phyloP scores from a whole-genome alignment of 805 yeast species.

The Ogataea paraovalis region DNA sequence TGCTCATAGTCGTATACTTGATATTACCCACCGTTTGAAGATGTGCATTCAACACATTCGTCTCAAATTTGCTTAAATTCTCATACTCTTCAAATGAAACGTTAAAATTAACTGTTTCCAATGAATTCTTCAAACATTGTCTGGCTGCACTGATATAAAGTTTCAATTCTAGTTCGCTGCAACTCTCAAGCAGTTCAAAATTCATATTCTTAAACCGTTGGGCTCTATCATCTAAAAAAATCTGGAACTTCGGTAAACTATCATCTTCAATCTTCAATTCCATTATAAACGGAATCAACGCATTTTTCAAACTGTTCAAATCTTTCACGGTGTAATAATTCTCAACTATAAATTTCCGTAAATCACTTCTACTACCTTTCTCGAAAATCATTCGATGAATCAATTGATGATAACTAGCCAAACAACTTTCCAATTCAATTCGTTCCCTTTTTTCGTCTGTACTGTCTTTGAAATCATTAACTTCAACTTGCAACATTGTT shows the following conservation, averaged over 20 bases:
- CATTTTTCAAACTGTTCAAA: slow-evolving; percentile 44
- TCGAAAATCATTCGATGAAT: slow-evolving; percentile 28
- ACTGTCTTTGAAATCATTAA: slow-evolving; percentile 21
- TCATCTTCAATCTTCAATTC: slow-evolving; percentile 6
- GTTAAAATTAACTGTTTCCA: slow-evolving; percentile 67
- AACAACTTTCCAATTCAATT: background rate
- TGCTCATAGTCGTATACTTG: slow-evolving; percentile 15
- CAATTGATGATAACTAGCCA: slow-evolving; percentile 29
- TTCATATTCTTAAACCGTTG: slow-evolving; percentile 11
- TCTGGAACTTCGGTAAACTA: slow-evolving; percentile 1
- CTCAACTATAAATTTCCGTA: slow-evolving; percentile 36
- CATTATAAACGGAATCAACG: slow-evolving; percentile 39
- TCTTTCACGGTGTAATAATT: slow-evolving; percentile 61
- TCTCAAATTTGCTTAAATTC: slow-evolving; percentile 23
- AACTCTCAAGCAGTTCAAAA: slow-evolving; percentile 27
- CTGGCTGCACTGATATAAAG: slow-evolving; percentile 74
- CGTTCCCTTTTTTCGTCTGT: too few relatives aligned
- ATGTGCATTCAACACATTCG: slow-evolving; percentile 33
- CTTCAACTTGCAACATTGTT: slow-evolving; percentile 11
- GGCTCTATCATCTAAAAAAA: slow-evolving; percentile 1
- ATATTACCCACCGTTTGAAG: slow-evolving; percentile 42
- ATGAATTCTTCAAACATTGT: slow-evolving; percentile 53
- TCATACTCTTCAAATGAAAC: slow-evolving; percentile 68
- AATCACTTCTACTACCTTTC: slow-evolving; percentile 22
- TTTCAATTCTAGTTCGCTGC: slow-evolving; percentile 71